Conservation (phyloP, 2,329 filamentous ascomycete genomes). For the Aspergillus pseudoviridinutans region DNA sequence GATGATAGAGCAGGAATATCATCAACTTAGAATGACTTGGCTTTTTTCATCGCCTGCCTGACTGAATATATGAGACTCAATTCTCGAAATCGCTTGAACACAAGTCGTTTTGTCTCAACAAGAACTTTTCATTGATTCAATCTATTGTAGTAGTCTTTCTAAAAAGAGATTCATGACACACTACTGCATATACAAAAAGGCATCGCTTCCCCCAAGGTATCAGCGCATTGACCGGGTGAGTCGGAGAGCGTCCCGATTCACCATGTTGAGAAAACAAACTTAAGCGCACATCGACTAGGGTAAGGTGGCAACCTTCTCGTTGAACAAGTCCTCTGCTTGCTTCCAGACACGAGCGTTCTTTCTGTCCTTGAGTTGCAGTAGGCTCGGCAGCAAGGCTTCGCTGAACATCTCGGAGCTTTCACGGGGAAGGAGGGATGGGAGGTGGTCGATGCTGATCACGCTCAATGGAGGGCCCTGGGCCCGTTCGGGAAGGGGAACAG, state of each 20-base stretch:
- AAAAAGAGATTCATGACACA: neutral
- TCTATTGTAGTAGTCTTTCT: neutral
- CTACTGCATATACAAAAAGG: neutral
- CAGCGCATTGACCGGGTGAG: neutral
- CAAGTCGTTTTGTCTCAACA: neutral
- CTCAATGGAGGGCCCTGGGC: constrained; percentile 59
- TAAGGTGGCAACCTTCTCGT: constrained; percentile 72
- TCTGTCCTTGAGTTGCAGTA: constrained; percentile 74
- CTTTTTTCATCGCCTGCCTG: neutral
- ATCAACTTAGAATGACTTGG: neutral
- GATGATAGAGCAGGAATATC: neutral
- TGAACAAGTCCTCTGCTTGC: constrained; percentile 77
- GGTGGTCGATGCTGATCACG: constrained; percentile 85
- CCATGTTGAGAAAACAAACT: neutral
- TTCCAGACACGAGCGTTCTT: constrained; percentile 71
- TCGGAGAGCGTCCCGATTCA: neutral
- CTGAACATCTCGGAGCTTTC: constrained; percentile 87
- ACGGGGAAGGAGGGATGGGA: constrained; percentile 76
- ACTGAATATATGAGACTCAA: neutral
- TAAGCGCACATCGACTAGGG: constrained; percentile 40
- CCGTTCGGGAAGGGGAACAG: constrained; percentile 53
- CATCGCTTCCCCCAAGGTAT: neutral
- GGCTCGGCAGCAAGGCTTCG: constrained; percentile 68
- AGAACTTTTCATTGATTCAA: neutral
- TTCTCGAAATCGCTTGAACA: neutral